Evolutionary conservation across 352 stramenopile species (phyloP), one percentile per base, ranked within the genome.

Genomic region (Phytopythium ostracodes): DNA sequence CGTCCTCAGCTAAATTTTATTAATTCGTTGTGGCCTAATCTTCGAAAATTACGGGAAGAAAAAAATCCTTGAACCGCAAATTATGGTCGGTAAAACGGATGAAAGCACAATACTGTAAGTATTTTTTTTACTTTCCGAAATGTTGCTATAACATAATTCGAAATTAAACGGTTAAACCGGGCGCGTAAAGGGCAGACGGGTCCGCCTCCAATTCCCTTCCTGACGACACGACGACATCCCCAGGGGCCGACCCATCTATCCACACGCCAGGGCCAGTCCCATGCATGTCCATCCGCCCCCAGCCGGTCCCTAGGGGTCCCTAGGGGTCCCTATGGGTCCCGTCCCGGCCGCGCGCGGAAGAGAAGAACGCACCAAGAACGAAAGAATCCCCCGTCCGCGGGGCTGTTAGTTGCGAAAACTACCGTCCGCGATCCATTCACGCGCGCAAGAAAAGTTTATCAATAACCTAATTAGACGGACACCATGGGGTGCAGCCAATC

Each of bases 401-500:
- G 46, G n/a, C 18, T 12, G 7, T 38, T 38, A 55, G 6, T 40
- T 40, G 14, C 27, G 49, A 55, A 55, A 55, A 40, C 49, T 12
- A 55, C 49, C 12, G 17, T 24, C 17, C 47, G 46, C 20, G 42
- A 49, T 12, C 36, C 36, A 42, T 42, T 42, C 14, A 4, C 36
- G 36, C 36, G 36, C 29, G 7, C 29, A 33, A 33, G 29, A 33
- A 33, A 33, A 33, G 43, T n/a, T n/a, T n/a, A n/a, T n/a, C n/a
- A n/a, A n/a, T n/a, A n/a, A n/a, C n/a, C n/a, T n/a, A n/a, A n/a
- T n/a, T 49, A 25, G 43, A 49, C 43, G n/a, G 7, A 31, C 49
- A 43, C 35, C 0, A 78, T 79, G 71, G 71, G 71, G n/a, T 79
- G 71, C 68, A 76, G 51, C 46, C 71, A 79, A 36, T 76, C 68